Conservation (phyloP, 2,329 filamentous ascomycete species). For the Emmonsia crescens region DNA sequence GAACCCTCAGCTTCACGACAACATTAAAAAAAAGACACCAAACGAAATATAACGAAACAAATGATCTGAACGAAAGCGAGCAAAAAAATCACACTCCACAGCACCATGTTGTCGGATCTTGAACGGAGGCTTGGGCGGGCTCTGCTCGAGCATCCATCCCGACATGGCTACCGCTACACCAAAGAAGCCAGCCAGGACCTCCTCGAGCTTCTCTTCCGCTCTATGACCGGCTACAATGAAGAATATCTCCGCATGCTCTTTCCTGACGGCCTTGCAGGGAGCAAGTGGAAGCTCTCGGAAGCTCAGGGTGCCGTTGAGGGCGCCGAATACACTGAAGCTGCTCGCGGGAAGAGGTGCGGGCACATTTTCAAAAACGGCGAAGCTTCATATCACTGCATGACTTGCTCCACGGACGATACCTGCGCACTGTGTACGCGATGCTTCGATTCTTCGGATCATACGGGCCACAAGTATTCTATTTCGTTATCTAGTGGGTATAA, state of each 20-base stretch:
- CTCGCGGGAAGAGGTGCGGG: conserved; percentile 84
- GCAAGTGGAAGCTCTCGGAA: conserved; percentile 64
- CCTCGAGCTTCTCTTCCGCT: conserved; percentile 72
- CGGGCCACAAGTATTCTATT: conserved; percentile 83
- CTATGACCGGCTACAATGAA: conserved; percentile 62
- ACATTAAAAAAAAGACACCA: not conserved
- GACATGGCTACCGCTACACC: conserved; percentile 65
- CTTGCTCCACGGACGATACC: conserved; percentile 87
- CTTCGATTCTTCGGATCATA: conserved; percentile 91
- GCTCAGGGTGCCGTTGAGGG: conserved; percentile 90
- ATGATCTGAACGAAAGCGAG: not conserved
- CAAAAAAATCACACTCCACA: not conserved
- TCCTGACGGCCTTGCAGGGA: conserved; percentile 56
- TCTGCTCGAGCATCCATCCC: conserved; percentile 64
- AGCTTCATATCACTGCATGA: conserved; percentile 87
- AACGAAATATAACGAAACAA: not conserved
- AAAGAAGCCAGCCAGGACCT: conserved; percentile 61
- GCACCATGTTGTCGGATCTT: conserved; percentile 37
- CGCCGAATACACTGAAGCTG: conserved; percentile 86
- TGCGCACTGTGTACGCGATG: conserved; percentile 90
- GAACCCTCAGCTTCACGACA: not conserved
- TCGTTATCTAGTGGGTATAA: conserved; percentile 81
- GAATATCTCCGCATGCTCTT: conserved; percentile 75
- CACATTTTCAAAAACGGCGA: conserved; percentile 96
- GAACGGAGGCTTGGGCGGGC: conserved; percentile 78